These are phyloP conservation scores for Rhizopogon roseolus DNA, from an alignment of 768 basidiomycete genomes.

Conservation along the genomic window DNA sequence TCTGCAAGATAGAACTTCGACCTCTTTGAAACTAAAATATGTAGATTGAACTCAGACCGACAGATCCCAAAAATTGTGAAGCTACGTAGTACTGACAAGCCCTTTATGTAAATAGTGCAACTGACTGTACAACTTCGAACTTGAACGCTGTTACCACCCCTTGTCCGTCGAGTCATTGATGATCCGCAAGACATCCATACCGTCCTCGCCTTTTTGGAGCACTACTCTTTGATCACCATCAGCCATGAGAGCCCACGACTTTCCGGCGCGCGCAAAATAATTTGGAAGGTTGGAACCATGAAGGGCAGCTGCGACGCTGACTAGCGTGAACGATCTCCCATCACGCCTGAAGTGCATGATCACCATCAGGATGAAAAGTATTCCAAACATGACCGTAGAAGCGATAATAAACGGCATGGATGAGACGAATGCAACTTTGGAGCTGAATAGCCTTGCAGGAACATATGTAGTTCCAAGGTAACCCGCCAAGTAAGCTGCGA, in stretches of 20 bases:
- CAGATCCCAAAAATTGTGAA: no score
- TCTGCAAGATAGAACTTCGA: no score
- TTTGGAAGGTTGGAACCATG: conserved; percentile 21
- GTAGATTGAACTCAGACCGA: no score
- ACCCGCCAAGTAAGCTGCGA: conserved; percentile 15
- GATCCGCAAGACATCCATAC: conserved; percentile 6
- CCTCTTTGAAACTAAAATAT: no score
- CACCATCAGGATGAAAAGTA: conserved; percentile 16
- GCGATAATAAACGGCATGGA: conserved; percentile 23
- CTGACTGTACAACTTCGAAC: neutral
- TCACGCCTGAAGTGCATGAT: conserved; percentile 16
- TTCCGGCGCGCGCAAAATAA: conserved; percentile 7
- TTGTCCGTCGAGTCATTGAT: neutral
- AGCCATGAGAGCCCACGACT: neutral
- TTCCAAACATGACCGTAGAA: conserved; percentile 17
- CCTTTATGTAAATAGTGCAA: neutral
- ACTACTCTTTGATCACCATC: neutral
- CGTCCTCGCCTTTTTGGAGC: conserved; percentile 1
- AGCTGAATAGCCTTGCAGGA: conserved; percentile 20
- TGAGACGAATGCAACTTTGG: conserved; percentile 18
- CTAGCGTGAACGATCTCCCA: conserved; percentile 22
- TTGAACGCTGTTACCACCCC: neutral
- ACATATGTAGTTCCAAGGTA: conserved; percentile 23
- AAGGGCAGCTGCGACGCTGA: conserved; percentile 15
- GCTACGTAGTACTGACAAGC: neutral